Evolutionary conservation across 305 asterid species (phyloP), one percentile per base, ranked within the genome.

Genomic region (Fraxinus sp.): DNA sequence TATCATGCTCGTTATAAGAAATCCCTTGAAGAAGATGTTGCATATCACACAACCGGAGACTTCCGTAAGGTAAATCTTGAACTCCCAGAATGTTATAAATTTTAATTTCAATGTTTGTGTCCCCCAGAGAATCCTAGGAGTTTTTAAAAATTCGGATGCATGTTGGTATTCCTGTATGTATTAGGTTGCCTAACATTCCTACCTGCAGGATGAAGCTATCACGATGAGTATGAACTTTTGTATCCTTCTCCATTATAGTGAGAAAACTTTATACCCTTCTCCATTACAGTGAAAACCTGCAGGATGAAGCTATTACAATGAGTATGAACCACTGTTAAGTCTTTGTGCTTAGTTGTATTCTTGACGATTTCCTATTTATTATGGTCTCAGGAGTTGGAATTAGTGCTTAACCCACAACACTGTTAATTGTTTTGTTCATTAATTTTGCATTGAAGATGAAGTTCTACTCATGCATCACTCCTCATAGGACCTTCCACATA

Each of bases 11-110:
- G 90, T 43, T 89, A 85, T 85, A 94, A 92, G 92, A 93, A 88
- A 85, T 93, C 98, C 43, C 88, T 96, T 2, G 99, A 96, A 86
- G 99, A 96, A 85, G 98, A 96, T 85, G 97, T 96, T 70, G 97
- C 97, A 0, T 82, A 90, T 89, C 97, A 93, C 89, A 90, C 97
- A 2, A 59, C 76, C 28, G 99, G 98, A 59, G 93, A 93, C 85
- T 88, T 88, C 86, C 92, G 98, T 18, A 94, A 90, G 95, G 99
- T 94, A 90, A 76, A 74, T 36, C 1, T 20, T 82, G 20, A 76
- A 71, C 62, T 81, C 77, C 49, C 7, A 33, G 43, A 32, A 16
- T 77, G 46, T 73, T 13, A 14, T 4, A 28, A 46, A 46, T 33
- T 22, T 24, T 33, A 28, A 5, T 6, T 73, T 36, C 30, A 28